phyloP scores from a whole-genome alignment of 257 asterid genomes.

The Petunia secreta region DNA sequence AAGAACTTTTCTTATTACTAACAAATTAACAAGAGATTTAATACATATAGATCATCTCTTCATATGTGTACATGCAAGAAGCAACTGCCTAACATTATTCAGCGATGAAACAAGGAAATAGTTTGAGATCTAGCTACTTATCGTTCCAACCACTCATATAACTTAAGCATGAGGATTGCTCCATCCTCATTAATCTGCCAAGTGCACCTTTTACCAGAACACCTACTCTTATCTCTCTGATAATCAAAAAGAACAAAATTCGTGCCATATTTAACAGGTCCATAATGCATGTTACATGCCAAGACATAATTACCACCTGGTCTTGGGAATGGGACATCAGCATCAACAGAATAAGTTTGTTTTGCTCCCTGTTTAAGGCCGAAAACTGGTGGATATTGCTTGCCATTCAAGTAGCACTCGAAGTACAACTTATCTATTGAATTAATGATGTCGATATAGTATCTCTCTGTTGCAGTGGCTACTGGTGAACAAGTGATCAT shows the following conservation, averaged over 20 bases:
- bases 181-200: slow-evolving; percentile 22
- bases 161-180: not conserved
- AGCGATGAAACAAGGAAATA: not conserved
- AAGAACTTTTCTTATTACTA: too few relatives aligned
- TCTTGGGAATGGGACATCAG: not conserved
- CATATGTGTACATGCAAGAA: not conserved
- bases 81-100: not conserved
- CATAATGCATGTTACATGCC: not conserved
- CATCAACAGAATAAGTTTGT: not conserved
- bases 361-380: not conserved
- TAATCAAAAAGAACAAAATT: not conserved
- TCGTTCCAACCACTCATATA: not conserved
- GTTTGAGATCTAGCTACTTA: not conserved
- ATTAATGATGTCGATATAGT: not conserved
- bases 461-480: slow-evolving; percentile 2
- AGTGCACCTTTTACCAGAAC: not conserved
- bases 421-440: not conserved
- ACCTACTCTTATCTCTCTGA: slow-evolving; percentile 8
- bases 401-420: not conserved
- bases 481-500: slow-evolving; percentile 5
- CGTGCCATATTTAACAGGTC: not conserved
- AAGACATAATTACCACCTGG: slow-evolving; percentile 11
- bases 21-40: too few relatives aligned
- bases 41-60: too few relatives aligned
- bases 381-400: not conserved